Evolutionary conservation across 2,329 filamentous ascomycete species (phyloP).

Genomic region (Trichoderma gracile): DNA sequence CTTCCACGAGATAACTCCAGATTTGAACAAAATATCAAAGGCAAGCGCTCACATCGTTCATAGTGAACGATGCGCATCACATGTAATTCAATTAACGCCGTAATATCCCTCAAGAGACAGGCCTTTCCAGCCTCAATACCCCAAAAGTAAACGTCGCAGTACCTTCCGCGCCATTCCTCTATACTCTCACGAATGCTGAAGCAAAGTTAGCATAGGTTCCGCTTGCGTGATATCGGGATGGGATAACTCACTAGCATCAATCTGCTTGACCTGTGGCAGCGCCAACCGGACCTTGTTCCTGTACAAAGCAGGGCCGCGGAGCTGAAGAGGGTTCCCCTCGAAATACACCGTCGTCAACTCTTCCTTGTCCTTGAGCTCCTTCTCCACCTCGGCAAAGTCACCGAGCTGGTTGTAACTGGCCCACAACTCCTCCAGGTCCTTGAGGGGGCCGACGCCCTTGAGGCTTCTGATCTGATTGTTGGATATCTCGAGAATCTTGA

Average conservation of each 20-base stretch:
- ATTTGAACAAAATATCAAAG: neutral
- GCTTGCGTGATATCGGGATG: neutral
- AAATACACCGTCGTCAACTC: slow-evolving; percentile 89
- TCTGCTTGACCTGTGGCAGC: slow-evolving; percentile 84
- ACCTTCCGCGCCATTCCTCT: neutral
- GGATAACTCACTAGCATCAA: slow-evolving; percentile 85
- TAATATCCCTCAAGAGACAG: neutral
- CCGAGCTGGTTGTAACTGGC: slow-evolving; percentile 82
- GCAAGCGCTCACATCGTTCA: slow-evolving; percentile 8
- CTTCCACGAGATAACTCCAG: neutral
- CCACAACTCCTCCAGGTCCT: slow-evolving; percentile 86
- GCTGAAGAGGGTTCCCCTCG: slow-evolving; percentile 89
- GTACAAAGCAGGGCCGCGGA: slow-evolving; percentile 77
- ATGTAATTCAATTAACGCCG: slow-evolving; percentile 3
- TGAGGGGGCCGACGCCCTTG: slow-evolving; percentile 67
- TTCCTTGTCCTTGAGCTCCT: slow-evolving; percentile 74
- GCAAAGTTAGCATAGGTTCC: neutral
- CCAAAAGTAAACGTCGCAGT: neutral
- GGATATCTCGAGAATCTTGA: slow-evolving; percentile 83
- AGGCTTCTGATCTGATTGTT: slow-evolving; percentile 82
- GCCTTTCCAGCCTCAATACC: neutral
- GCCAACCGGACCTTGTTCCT: slow-evolving; percentile 90
- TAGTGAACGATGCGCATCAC: slow-evolving; percentile 1
- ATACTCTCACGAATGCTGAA: slow-evolving; percentile 28
- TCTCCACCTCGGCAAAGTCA: slow-evolving; percentile 82